phyloP scores from a whole-genome alignment of 2,329 filamentous ascomycete species.

The Epichloe coenophiala region DNA sequence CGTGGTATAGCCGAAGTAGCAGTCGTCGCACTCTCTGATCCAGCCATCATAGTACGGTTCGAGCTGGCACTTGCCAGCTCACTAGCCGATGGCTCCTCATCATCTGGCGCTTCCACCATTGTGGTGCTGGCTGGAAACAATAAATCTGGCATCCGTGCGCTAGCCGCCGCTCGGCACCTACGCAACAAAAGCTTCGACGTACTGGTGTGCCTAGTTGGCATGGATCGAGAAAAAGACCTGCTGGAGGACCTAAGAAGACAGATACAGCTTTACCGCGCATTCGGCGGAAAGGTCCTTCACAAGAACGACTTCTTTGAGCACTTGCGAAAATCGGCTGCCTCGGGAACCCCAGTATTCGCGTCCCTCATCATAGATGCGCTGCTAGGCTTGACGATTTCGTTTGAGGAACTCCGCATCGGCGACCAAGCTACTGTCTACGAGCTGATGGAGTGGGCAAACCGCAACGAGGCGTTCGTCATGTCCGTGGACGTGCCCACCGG shows the following conservation, averaged over 20 bases:
- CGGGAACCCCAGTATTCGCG: conserved; percentile 38
- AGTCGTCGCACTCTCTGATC: conserved; percentile 51
- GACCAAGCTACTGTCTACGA: conserved; percentile 78
- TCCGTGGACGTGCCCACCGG: conserved; percentile 88
- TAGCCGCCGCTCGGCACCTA: conserved; percentile 77
- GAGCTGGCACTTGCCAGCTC: conserved; percentile 27
- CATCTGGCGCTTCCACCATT: conserved; percentile 25
- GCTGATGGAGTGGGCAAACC: conserved; percentile 87
- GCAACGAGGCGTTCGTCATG: conserved; percentile 67
- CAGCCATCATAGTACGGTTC: conserved; percentile 41
- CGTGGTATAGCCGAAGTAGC: conserved; percentile 79
- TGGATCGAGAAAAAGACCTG: conserved; percentile 70
- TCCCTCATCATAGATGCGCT: conserved; percentile 82
- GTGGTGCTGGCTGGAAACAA: conserved; percentile 93
- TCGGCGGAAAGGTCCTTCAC: conserved; percentile 59
- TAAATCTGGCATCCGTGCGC: conserved; percentile 69
- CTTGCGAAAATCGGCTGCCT: conserved; percentile 31
- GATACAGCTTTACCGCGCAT: conserved; percentile 68
- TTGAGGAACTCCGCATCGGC: conserved; percentile 72
- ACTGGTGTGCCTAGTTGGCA: conserved; percentile 69
- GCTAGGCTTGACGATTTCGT: conserved; percentile 73
- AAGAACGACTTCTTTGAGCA: conserved; percentile 50
- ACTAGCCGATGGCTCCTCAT: conserved; percentile 14
- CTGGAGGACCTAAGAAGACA: conserved; percentile 72
- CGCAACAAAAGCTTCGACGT: conserved; percentile 72